Conservation (phyloP, 1,139 yeast genomes). For the Cylindricascospora bacillispora region DNA sequence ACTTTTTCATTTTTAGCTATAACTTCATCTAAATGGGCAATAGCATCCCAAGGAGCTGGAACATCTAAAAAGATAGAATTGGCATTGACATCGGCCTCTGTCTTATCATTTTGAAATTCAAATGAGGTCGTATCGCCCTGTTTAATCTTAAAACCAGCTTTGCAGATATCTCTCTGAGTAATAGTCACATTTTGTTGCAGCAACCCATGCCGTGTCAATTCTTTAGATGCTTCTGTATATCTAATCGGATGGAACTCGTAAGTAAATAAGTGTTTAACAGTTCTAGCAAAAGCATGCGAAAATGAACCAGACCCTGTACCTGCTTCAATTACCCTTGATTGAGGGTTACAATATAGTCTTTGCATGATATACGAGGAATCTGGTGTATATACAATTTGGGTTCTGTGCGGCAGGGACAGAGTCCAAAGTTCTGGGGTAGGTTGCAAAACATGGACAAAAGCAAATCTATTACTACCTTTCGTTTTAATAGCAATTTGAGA, state of each 20-base stretch:
- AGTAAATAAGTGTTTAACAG: constrained; percentile 68
- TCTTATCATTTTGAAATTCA: constrained; percentile 13
- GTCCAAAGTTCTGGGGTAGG: constrained; percentile 98
- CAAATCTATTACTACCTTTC: constrained; percentile 44
- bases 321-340: constrained; percentile 80
- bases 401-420: constrained; percentile 83
- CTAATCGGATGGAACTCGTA: constrained; percentile 88
- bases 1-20: constrained; percentile 42
- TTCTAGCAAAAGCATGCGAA: constrained; percentile 83
- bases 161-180: constrained; percentile 89
- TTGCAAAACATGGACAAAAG: constrained; percentile 76
- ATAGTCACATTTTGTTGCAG: constrained; percentile 37
- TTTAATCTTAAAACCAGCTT: constrained; percentile 59
- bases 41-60: constrained; percentile 97
- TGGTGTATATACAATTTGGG: constrained; percentile 94
- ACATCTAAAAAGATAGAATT: constrained; percentile 77
- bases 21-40: constrained; percentile 56
- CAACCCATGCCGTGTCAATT: constrained; percentile 63
- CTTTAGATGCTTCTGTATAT: constrained; percentile 62
- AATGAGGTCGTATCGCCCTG: constrained; percentile 26
- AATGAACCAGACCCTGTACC: constrained; percentile 98
- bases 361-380: constrained; percentile 88
- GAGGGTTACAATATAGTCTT: constrained; percentile 59
- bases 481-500: constrained; percentile 66
- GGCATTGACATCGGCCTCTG: constrained; percentile 34